Evolutionary conservation across 2,329 filamentous ascomycete species (phyloP).

Genomic region (Dactylellina sp.): DNA sequence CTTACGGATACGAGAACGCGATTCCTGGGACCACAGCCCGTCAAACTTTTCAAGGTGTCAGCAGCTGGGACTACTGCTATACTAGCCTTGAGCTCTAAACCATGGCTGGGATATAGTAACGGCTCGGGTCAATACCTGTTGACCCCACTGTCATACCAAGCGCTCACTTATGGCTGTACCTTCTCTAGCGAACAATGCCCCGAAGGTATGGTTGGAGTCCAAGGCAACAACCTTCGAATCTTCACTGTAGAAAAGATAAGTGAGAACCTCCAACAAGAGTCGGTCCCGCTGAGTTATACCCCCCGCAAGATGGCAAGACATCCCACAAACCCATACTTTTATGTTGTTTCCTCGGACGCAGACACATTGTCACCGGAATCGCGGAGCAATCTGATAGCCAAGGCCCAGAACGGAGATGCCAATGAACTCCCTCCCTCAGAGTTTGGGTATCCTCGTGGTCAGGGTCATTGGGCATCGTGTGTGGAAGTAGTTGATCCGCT

Average conservation of each 20-base stretch:
- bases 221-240: conserved; percentile 84
- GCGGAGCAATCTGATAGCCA: conserved; percentile 77
- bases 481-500: conserved; percentile 91
- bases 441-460: conserved; percentile 87
- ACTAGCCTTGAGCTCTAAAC: conserved; percentile 87
- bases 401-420: conserved; percentile 80
- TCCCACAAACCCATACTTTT: conserved; percentile 88
- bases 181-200: conserved; percentile 95
- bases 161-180: conserved; percentile 93
- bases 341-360: conserved; percentile 92
- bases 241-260: conserved; percentile 89
- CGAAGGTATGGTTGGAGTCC: conserved; percentile 93
- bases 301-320: conserved; percentile 88
- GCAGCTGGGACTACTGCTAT: conserved; percentile 87
- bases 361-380: conserved; percentile 87
- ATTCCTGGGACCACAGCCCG: conserved; percentile 90
- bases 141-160: conserved; percentile 87
- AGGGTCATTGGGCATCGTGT: conserved; percentile 93
- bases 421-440: conserved; percentile 78
- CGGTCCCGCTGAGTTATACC: conserved; percentile 87
- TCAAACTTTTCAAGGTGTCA: conserved; percentile 89
- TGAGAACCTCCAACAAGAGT: conserved; percentile 86
- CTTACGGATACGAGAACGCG: conserved; percentile 93
- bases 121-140: conserved; percentile 77
- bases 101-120: conserved; percentile 87